Evolutionary conservation across 345 rosid species (phyloP).

Genomic region (Lepidium africanum): DNA sequence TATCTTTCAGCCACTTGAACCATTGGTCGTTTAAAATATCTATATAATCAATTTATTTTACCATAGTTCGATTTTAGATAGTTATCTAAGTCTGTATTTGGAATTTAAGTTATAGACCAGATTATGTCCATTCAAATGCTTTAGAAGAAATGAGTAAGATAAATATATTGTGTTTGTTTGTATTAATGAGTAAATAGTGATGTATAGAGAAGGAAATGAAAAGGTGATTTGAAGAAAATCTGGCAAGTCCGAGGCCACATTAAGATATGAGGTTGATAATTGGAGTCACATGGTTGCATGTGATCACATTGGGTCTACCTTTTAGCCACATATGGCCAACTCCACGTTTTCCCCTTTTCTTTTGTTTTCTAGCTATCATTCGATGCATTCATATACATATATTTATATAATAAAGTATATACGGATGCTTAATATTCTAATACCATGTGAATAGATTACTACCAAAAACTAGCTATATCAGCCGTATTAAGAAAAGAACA

Average conservation of each 20-base stretch:
- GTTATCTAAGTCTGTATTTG: no score
- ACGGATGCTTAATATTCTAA: no score
- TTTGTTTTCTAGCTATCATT: constrained; percentile 24
- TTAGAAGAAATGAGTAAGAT: not conserved
- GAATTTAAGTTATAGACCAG: no score
- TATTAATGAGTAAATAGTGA: not conserved
- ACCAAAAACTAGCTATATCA: not conserved
- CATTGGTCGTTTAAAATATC: no score
- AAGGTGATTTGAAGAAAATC: not conserved
- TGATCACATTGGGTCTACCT: constrained; percentile 28
- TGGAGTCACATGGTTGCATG: constrained; percentile 34
- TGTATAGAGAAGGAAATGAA: not conserved
- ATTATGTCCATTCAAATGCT: no score
- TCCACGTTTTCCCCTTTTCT: constrained; percentile 17
- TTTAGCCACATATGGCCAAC: constrained; percentile 33
- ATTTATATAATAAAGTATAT: no score
- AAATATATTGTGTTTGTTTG: not conserved
- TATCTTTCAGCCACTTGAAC: no score
- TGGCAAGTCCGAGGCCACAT: constrained; percentile 23
- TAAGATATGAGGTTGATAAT: constrained; percentile 30
- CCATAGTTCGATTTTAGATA: not conserved
- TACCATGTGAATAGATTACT: not conserved
- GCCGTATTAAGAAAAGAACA: not conserved
- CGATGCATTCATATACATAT: not conserved
- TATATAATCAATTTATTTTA: not conserved